Evolutionary conservation across 495 filamentous ascomycete species (phyloP).

Genomic region (Hypoxylon trugodes): DNA sequence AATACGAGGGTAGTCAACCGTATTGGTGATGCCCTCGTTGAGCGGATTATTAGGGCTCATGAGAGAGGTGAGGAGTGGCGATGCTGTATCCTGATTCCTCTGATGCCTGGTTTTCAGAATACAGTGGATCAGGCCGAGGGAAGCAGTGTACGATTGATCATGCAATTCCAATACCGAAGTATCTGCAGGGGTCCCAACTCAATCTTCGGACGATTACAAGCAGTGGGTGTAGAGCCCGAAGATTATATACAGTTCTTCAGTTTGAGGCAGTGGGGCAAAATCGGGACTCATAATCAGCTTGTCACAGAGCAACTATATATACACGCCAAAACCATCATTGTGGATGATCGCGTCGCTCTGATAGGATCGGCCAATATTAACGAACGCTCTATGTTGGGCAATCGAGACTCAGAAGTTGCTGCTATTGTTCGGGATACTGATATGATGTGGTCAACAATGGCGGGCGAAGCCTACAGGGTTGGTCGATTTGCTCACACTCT

Average conservation of each 20-base stretch:
- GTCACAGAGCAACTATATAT: conserved; percentile 98
- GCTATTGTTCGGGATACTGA: conserved; percentile 92
- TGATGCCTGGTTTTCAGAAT: conserved; percentile 99
- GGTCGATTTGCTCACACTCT: conserved; percentile 93
- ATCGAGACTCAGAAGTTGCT: conserved; percentile 90
- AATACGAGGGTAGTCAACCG: conserved; percentile 87
- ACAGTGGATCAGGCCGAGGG: conserved; percentile 93
- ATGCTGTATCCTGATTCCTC: conserved; percentile 90
- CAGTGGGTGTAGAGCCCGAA: conserved; percentile 89
- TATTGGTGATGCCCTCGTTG: conserved; percentile 94
- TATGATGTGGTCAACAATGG: conserved; percentile 93
- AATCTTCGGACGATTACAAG: conserved; percentile 86
- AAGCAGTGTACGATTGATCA: conserved; percentile 91
- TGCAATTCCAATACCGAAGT: conserved; percentile 97
- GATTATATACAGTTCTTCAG: conserved; percentile 97
- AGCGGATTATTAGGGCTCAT: conserved; percentile 85
- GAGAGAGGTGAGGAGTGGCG: conserved; percentile 90
- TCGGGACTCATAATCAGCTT: conserved; percentile 80
- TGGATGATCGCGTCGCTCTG: conserved; percentile 91
- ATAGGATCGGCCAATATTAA: conserved; percentile 99
- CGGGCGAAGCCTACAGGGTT: conserved; percentile 83
- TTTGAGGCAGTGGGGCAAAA: conserved; percentile 90
- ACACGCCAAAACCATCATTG: conserved; percentile 96
- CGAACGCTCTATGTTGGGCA: conserved; percentile 93
- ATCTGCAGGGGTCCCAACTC: conserved; percentile 94